A percentile compares a stretch with the other conserved stretches of the same genome.
Evolutionary conservation across 2,329 filamentous ascomycete genomes (phyloP).

Genomic region (Zymoseptoria crescenta): DNA sequence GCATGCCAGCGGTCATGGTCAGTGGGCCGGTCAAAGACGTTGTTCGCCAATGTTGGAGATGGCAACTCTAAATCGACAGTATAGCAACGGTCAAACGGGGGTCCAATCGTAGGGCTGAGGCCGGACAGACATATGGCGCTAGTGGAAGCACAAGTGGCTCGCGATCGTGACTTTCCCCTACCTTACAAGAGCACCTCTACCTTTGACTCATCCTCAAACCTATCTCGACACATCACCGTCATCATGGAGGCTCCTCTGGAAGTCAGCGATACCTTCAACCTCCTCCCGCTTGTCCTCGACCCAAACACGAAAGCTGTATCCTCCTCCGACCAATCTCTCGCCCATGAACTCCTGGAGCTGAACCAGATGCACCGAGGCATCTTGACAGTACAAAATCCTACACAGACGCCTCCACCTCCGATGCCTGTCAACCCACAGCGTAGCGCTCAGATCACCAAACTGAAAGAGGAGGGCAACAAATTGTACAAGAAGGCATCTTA

Average conservation of each 20-base stretch:
- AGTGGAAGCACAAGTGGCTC: background rate
- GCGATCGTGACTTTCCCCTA: background rate
- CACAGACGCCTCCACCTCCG: conserved; percentile 69
- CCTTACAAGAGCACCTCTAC: background rate
- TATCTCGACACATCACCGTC: background rate
- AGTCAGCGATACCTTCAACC: conserved; percentile 11
- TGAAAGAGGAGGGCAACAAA: conserved; percentile 78
- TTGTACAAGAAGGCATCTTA: conserved; percentile 72
- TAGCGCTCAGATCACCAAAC: conserved; percentile 76
- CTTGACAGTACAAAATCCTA: conserved; percentile 53
- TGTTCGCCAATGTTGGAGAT: background rate
- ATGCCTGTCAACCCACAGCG: conserved; percentile 91
- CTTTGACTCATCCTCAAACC: background rate
- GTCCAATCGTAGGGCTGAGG: background rate
- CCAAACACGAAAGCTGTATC: conserved; percentile 70
- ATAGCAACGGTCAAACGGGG: background rate
- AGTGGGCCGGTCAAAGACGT: background rate
- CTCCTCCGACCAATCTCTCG: conserved; percentile 34
- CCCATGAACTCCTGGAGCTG: conserved; percentile 54
- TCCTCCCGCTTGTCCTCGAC: conserved; percentile 58
- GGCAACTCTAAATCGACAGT: background rate
- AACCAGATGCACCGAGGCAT: conserved; percentile 73
- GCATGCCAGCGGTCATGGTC: background rate
- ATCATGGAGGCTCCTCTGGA: conserved; percentile 4
- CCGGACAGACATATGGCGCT: background rate